Base-by-base conservation (phyloP, 129 eudicot species). In the Solidago caesia region DNA sequence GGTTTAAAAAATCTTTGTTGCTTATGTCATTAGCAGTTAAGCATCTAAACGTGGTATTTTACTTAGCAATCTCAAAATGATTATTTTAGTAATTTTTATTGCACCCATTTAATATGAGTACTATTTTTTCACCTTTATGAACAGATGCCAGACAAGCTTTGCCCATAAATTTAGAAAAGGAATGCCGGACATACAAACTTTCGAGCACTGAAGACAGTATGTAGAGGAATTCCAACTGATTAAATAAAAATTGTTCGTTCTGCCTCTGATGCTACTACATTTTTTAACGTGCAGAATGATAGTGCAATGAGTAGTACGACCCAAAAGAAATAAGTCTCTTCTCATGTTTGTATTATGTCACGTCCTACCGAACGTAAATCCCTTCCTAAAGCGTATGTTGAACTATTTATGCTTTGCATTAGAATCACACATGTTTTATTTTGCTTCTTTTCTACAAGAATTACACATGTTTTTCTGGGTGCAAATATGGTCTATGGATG, bases 121-220 rank as follows among this genome's bases (percentile, higher is more conserved):
- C 46, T 15, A 10, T 49, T 27, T 56, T 6, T 58, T 79, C 59
- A 73, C 51, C 5, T 48, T 51, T 64, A 21, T 6, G 49, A 61
- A 16, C 27, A 92, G 98, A 86, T 81, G 87, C 95, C 57, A 82
- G 80, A 51, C 84, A 84, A 75, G 96, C 92, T 70, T 79, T 92
- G 76, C 72, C 55, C 71, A 77, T 71, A 64, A 96, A 92, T 85
- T 72, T 92, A 71, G 86, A 86, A 77, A 79, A 81, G 75, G 92
- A 92, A 85, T 84, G 89, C 57, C 83, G 81, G 68, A 69, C 57
- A 59, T 82, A 79, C 81, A 89, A 87, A 68, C 86, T 76, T 79
- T 83, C 74, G 3, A 71, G 56, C 75, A 53, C 66, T 45, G 74
- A 81, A 79, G 79, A 77, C 72, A 85, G 94, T 88, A 77, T 52